Conservation (phyloP, 73 alveolate species). For the Blepharisma stoltei region DNA sequence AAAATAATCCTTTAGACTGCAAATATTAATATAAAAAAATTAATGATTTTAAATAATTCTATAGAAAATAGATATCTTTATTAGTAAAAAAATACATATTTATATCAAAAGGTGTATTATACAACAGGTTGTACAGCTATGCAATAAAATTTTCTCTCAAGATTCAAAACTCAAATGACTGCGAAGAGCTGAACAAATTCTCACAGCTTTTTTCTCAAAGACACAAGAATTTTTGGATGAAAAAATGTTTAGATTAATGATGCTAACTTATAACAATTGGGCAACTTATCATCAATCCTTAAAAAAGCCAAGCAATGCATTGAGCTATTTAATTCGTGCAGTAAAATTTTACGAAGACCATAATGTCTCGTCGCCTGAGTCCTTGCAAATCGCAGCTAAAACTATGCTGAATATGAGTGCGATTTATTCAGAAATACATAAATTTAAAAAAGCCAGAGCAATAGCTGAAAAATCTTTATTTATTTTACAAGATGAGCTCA, state of each 20-base stretch:
- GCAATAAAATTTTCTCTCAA: neutral
- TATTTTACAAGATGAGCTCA: conserved; percentile 11
- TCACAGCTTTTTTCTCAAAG: neutral
- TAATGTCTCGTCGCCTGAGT: neutral
- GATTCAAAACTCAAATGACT: neutral
- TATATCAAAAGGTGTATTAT: too few relatives aligned
- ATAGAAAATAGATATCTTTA: too few relatives aligned
- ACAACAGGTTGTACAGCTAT: neutral
- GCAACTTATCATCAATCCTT: conserved; percentile 3
- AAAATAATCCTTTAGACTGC: too few relatives aligned
- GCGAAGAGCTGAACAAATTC: conserved; percentile 21
- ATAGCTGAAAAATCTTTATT: neutral
- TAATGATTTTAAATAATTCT: too few relatives aligned
- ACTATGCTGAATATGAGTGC: conserved; percentile 22
- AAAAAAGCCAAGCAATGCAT: neutral
- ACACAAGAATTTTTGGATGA: neutral
- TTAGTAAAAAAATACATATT: too few relatives aligned
- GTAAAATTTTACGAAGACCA: neutral
- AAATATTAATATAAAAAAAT: too few relatives aligned
- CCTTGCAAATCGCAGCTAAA: conserved; percentile 3
- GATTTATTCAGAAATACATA: conserved; percentile 6
- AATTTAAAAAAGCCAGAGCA: neutral
- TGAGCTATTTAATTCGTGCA: neutral
- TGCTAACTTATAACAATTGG: conserved; percentile 19
- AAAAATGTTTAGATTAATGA: conserved; percentile 8